Percentiles rank a stretch among this genome's conserved stretches.
These are phyloP conservation scores for Hypoxylon sp. DNA, from an alignment of 2,329 filamentous ascomycete genomes.

Conservation along the genomic window DNA sequence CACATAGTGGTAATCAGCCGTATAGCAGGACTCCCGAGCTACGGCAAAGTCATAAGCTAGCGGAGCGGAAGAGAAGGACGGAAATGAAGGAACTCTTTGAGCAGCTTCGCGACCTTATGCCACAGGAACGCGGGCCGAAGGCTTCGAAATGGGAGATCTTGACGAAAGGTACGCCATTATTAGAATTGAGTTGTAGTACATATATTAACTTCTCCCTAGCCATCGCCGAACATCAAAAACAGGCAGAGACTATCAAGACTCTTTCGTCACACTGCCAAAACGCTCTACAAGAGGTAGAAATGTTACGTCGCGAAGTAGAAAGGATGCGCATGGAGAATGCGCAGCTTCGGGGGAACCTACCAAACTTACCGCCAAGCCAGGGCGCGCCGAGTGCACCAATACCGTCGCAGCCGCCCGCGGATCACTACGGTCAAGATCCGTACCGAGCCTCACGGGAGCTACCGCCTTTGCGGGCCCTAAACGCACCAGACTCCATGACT, in stretches of 20 bases:
- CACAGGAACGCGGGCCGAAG: slow-evolving; percentile 85
- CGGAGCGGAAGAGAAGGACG: slow-evolving; percentile 84
- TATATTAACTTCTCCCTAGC: slow-evolving; percentile 59
- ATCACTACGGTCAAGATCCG: slow-evolving; percentile 53
- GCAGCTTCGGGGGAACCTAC: slow-evolving; percentile 60
- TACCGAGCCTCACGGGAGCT: slow-evolving; percentile 62
- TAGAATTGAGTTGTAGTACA: slow-evolving; percentile 15
- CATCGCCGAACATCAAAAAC: slow-evolving; percentile 73
- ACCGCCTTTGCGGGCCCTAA: slow-evolving; percentile 70
- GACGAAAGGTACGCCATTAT: slow-evolving; percentile 77
- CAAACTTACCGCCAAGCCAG: slow-evolving; percentile 43
- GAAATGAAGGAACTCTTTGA: slow-evolving; percentile 93
- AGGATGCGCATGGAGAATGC: slow-evolving; percentile 63
- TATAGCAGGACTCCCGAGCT: slow-evolving; percentile 88
- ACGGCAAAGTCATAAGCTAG: slow-evolving; percentile 86
- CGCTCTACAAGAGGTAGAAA: slow-evolving; percentile 61
- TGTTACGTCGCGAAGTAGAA: slow-evolving; percentile 66
- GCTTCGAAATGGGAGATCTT: slow-evolving; percentile 92
- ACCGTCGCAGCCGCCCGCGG: slow-evolving; percentile 50
- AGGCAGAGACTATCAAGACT: slow-evolving; percentile 64
- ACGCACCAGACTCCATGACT: slow-evolving; percentile 73
- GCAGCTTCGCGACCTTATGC: slow-evolving; percentile 81
- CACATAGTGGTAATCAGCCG: slow-evolving; percentile 73
- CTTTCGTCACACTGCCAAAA: slow-evolving; percentile 63
- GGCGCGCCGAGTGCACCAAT: slow-evolving; percentile 46